A percentile compares a stretch with the other conserved stretches of the same genome.
Evolutionary conservation across 169 alveolate species (phyloP).

Genomic region (Plasmodium vinckei): DNA sequence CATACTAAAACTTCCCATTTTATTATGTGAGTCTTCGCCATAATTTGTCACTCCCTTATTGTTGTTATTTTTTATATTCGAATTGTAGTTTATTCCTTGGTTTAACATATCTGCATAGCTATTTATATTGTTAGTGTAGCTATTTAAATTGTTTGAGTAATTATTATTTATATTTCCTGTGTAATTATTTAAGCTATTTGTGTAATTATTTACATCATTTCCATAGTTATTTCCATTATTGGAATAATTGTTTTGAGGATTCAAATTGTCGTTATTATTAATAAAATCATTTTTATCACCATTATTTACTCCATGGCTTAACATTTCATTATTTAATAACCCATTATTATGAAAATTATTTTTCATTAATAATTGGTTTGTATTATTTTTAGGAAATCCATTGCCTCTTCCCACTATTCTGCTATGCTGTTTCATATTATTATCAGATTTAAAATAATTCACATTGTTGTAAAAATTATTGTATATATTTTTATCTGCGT

Average conservation of each 20-base stretch:
- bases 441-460: slow-evolving; percentile 60
- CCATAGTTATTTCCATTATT: background rate
- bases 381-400: slow-evolving; percentile 14
- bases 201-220: background rate
- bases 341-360: slow-evolving; percentile 22
- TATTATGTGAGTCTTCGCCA: slow-evolving; percentile 14
- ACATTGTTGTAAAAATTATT: slow-evolving; percentile 14
- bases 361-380: slow-evolving; percentile 22
- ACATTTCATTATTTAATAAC: slow-evolving; percentile 19
- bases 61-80: slow-evolving; percentile 6
- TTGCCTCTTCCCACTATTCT: background rate
- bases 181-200: background rate
- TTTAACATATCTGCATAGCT: background rate
- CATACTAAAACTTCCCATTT: slow-evolving; percentile 10
- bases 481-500: slow-evolving; percentile 23
- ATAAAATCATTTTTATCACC: slow-evolving; percentile 6
- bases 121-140: background rate
- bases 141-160: background rate
- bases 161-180: background rate
- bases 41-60: slow-evolving; percentile 10
- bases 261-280: background rate
- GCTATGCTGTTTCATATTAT: slow-evolving; percentile 15
- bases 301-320: background rate
- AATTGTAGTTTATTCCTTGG: slow-evolving; percentile 6
- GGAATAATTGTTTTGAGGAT: slow-evolving; percentile 4